Evolutionary conservation across 2,329 filamentous ascomycete species (phyloP).

Genomic region (Aspergillus intermedius): DNA sequence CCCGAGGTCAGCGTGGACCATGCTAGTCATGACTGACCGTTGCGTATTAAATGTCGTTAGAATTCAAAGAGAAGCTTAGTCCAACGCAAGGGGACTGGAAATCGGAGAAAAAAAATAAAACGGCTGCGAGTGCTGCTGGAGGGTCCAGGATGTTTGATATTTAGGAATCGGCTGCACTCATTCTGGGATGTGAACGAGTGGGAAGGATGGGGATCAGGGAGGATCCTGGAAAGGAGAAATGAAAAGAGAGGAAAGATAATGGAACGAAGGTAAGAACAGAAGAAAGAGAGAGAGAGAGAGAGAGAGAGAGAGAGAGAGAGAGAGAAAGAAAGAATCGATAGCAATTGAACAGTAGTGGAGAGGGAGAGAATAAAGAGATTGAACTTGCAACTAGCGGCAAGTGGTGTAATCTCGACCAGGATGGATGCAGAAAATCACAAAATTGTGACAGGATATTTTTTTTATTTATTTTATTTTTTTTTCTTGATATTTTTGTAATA

Average conservation of each 20-base stretch:
- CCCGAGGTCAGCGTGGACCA: conserved; percentile 39
- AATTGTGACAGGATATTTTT: conserved; percentile 16
- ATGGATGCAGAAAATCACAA: conserved; percentile 27
- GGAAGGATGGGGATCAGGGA: conserved; percentile 9
- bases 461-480: too few relatives aligned
- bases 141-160: conserved; percentile 32
- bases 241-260: conserved; percentile 4
- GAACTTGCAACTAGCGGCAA: conserved; percentile 32
- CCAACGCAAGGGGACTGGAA: background rate
- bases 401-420: conserved; percentile 34
- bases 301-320: conserved; percentile 1
- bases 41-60: conserved; percentile 6
- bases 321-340: conserved; percentile 10
- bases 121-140: conserved; percentile 15
- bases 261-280: conserved; percentile 7
- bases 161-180: conserved; percentile 31
- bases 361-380: conserved; percentile 23
- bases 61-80: background rate
- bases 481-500: too few relatives aligned
- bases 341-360: conserved; percentile 12
- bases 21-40: conserved; percentile 34
- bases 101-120: background rate
- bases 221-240: conserved; percentile 7
- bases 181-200: conserved; percentile 10
- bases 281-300: conserved; percentile 8